Base-by-base conservation (phyloP, 2,329 filamentous ascomycete genomes). In the Didymella arachidicola region DNA sequence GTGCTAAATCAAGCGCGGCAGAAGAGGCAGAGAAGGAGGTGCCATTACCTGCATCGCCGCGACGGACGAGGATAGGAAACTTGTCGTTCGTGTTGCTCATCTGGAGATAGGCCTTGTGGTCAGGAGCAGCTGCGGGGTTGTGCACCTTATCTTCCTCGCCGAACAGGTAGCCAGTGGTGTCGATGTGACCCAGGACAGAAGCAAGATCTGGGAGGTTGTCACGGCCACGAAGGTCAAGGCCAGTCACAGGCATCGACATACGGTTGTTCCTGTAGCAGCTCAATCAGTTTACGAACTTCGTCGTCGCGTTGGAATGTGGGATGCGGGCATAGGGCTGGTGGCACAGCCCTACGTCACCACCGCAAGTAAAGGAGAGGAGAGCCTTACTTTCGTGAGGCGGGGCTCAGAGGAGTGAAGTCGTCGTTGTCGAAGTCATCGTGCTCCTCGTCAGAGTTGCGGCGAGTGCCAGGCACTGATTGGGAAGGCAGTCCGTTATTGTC, bases 241-340 rank as follows among this genome's bases (percentile, higher is more conserved):
- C 85, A 46, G 90, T 92, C 50, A 94, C 90, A 30, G 94, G 94
- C 90, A 97, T 93, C 4, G 94, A 97, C 78, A 96, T 96, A 64
- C 94, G 90, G 76, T 97, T 96, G 60, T 89, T 83, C 66, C 92
- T 96, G 68, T 48, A 50, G 51, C 30, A 57, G 57, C 53, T 54
- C 46, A n/a, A 44, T 63, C 26, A 57, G 62, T 57, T 58, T 68
- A 63, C 57, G 56, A 62, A 59, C 39, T 30, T 54, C 29, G 41
- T 25, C 71, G 66, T 59, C 26, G 54, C 47, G 27, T 65, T 62
- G 64, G 64, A 68, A 67, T 68, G 62, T 57, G 62, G 47, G 49
- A 39, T n/a, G 18, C 27, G 44, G 38, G 51, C 54, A 61, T 59
- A 58, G 60, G 51, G 59, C 41, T 59, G 64, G 38, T 65, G 59